Evolutionary conservation across 2,329 filamentous ascomycete species (phyloP).

Genomic region (Eurotiales sp.): DNA sequence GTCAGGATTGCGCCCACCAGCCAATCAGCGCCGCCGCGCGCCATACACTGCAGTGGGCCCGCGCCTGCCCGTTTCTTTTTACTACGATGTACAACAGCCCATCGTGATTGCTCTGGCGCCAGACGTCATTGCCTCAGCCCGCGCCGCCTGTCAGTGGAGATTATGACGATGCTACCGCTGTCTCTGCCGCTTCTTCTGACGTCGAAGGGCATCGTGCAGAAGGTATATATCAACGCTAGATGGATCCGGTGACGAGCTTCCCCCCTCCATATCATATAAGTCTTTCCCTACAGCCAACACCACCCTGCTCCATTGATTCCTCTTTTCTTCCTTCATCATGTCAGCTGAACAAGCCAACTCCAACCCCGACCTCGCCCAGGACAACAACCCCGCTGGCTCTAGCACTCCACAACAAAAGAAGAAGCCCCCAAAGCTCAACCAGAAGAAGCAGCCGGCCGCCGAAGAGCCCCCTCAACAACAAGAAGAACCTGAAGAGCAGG

Average conservation of each 20-base stretch:
- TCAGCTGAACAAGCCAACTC: slow-evolving; percentile 12
- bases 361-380: slow-evolving; percentile 9
- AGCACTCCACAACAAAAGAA: slow-evolving; percentile 20
- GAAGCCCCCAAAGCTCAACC: slow-evolving; percentile 29
- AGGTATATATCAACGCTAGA: too few species aligned
- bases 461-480: slow-evolving; percentile 21
- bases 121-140: background rate
- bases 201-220: background rate
- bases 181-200: too few species aligned
- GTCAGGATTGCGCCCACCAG: background rate
- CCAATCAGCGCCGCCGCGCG: background rate
- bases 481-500: background rate
- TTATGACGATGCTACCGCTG: background rate
- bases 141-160: background rate
- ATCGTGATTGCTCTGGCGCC: background rate
- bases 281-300: slow-evolving; percentile 1
- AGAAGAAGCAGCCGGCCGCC: slow-evolving; percentile 27
- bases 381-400: slow-evolving; percentile 9
- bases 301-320: background rate
- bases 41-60: too few species aligned
- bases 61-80: too few species aligned
- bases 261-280: slow-evolving; percentile 7
- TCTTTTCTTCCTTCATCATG: slow-evolving; percentile 8
- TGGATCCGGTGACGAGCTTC: background rate
- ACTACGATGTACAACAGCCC: too few species aligned